Evolutionary conservation across 352 stramenopile species (phyloP).

Genomic region (Globisporangium nagaii): DNA sequence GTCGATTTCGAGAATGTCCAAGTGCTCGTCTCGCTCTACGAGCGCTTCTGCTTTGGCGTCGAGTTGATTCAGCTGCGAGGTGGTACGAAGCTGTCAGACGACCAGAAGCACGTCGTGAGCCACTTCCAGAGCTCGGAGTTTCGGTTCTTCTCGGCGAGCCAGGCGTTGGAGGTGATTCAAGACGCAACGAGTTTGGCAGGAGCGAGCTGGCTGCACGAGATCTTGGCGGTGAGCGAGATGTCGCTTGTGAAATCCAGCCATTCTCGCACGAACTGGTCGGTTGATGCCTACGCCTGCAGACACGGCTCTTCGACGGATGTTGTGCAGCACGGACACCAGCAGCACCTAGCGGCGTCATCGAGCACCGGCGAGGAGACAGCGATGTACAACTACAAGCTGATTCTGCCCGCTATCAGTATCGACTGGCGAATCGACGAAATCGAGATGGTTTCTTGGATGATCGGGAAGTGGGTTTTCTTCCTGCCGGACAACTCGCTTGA

Average conservation of each 20-base stretch:
- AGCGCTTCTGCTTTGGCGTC: slow-evolving; percentile 52
- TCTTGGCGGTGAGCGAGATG: slow-evolving; percentile 25
- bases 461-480: slow-evolving; percentile 81
- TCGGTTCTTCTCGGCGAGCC: slow-evolving; percentile 31
- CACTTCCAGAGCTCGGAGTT: slow-evolving; percentile 21
- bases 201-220: slow-evolving; percentile 29
- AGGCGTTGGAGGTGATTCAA: slow-evolving; percentile 28
- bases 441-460: slow-evolving; percentile 55
- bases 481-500: slow-evolving; percentile 30
- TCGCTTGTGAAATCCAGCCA: slow-evolving; percentile 41
- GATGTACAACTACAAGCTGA: slow-evolving; percentile 69
- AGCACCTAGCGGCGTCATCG: slow-evolving; percentile 11
- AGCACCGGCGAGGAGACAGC: slow-evolving; percentile 27
- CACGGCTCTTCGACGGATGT: slow-evolving; percentile 11
- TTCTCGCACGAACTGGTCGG: slow-evolving; percentile 42
- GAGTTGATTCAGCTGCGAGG: slow-evolving; percentile 31
- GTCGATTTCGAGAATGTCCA: slow-evolving; percentile 41
- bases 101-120: slow-evolving; percentile 26
- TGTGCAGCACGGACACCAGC: slow-evolving; percentile 14
- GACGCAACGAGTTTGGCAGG: slow-evolving; percentile 14
- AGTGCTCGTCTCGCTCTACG: slow-evolving; percentile 50
- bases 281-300: slow-evolving; percentile 38
- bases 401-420: slow-evolving; percentile 37
- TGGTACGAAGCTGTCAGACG: slow-evolving; percentile 23
- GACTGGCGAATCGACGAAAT: slow-evolving; percentile 53